phyloP scores from a whole-genome alignment of 2,329 filamentous ascomycete species.

The Penicillium concentricum region DNA sequence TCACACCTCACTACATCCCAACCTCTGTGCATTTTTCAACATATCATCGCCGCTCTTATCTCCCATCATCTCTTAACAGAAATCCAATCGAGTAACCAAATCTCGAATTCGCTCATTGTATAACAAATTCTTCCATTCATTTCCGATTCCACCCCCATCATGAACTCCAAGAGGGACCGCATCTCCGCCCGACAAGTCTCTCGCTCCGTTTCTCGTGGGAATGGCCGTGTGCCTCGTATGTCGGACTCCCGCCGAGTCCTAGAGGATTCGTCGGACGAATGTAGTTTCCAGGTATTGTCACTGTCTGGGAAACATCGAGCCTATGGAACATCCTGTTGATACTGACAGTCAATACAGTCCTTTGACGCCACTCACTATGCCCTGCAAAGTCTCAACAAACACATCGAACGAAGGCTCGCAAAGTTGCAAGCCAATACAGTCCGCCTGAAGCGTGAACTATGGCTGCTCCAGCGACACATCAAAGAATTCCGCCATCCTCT shows the following conservation, averaged over 20 bases:
- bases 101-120: constrained; percentile 4
- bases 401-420: constrained; percentile 25
- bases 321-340: not conserved
- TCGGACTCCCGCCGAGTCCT: not conserved
- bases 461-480: constrained; percentile 27
- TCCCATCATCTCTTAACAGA: not conserved
- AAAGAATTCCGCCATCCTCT: constrained; percentile 26
- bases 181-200: not conserved
- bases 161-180: not conserved
- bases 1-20: not conserved
- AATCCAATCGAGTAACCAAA: not conserved
- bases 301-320: not conserved
- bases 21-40: not conserved
- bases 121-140: not conserved
- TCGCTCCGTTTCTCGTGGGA: not conserved
- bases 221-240: not conserved
- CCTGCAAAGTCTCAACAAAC: constrained; percentile 27
- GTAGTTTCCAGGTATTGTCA: constrained; percentile 1
- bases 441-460: constrained; percentile 27
- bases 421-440: constrained; percentile 21
- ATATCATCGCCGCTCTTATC: not conserved
- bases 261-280: constrained; percentile 3
- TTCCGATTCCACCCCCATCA: not conserved
- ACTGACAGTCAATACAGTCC: constrained; percentile 13
- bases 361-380: constrained; percentile 20